These are phyloP conservation scores for Ustulina deusta DNA, from an alignment of 2,329 filamentous ascomycete genomes.

Conservation along the genomic window DNA sequence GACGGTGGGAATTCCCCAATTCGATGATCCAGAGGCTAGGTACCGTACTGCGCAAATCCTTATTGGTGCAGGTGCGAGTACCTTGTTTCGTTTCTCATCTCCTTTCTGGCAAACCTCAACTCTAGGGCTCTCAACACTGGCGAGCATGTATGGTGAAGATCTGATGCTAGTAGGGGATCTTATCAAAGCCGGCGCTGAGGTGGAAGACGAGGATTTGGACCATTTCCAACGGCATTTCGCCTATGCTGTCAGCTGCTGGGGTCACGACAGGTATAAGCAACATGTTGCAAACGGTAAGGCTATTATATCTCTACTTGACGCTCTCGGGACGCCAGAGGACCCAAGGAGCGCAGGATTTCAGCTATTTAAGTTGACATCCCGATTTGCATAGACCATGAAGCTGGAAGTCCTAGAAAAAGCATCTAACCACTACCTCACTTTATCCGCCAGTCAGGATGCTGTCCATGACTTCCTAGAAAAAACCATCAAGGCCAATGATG, in stretches of 20 bases:
- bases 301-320: too few species aligned
- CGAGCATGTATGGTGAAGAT: neutral
- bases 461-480: neutral
- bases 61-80: neutral
- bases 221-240: neutral
- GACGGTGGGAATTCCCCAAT: neutral
- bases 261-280: too few species aligned
- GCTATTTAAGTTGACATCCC: neutral
- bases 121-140: neutral
- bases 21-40: neutral
- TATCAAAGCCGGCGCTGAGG: neutral
- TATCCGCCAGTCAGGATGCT: neutral
- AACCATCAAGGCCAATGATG: constrained; percentile 1
- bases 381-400: constrained; percentile 3
- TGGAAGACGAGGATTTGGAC: neutral
- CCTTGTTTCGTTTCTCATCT: neutral
- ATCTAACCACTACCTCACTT: constrained; percentile 3
- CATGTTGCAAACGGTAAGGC: too few species aligned
- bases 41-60: neutral
- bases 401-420: neutral
- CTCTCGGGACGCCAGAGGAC: neutral
- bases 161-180: neutral
- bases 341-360: neutral
- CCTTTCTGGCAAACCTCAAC: neutral
- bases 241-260: too few species aligned